A percentile compares a stretch with the other conserved stretches of the same genome.
phyloP scores from a whole-genome alignment of 164 flowering plant species.

The Macadamia integrifolia region DNA sequence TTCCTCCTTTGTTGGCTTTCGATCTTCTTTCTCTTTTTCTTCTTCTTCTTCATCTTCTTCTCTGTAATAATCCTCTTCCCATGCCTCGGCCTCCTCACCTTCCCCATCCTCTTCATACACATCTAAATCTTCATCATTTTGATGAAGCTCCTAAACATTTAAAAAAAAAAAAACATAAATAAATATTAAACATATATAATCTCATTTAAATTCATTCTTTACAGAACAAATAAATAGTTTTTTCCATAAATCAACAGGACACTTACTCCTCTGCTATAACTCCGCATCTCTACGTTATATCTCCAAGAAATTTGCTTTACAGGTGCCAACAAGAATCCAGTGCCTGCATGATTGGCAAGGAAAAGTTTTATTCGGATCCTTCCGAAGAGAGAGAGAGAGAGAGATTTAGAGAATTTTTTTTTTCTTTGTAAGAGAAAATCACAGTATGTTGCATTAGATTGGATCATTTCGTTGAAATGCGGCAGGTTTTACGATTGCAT shows the following conservation, averaged over 20 bases:
- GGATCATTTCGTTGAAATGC: no score
- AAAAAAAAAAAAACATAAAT: background rate
- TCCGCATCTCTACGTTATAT: constrained; percentile 30
- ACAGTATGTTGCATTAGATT: no score
- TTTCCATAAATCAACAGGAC: background rate
- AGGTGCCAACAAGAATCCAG: background rate
- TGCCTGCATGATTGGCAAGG: background rate
- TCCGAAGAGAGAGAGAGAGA: no score
- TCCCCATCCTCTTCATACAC: constrained; percentile 43
- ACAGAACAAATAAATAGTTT: background rate
- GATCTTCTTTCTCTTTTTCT: constrained; percentile 44
- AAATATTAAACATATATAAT: background rate
- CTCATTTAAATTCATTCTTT: background rate
- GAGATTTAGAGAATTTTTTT: no score
- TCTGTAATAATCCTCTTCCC: background rate
- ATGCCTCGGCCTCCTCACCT: constrained; percentile 19
- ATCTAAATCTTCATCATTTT: constrained; percentile 39
- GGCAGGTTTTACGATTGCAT: no score
- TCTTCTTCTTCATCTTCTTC: constrained; percentile 34
- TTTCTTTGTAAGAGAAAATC: no score
- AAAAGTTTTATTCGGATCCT: no score
- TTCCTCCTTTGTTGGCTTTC: constrained; percentile 52
- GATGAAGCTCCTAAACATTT: constrained; percentile 22
- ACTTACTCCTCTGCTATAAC: constrained; percentile 39
- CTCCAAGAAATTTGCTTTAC: background rate